Conservation (phyloP, 371 early-diverging fungal species). For the Syncephalastrum sp. region DNA sequence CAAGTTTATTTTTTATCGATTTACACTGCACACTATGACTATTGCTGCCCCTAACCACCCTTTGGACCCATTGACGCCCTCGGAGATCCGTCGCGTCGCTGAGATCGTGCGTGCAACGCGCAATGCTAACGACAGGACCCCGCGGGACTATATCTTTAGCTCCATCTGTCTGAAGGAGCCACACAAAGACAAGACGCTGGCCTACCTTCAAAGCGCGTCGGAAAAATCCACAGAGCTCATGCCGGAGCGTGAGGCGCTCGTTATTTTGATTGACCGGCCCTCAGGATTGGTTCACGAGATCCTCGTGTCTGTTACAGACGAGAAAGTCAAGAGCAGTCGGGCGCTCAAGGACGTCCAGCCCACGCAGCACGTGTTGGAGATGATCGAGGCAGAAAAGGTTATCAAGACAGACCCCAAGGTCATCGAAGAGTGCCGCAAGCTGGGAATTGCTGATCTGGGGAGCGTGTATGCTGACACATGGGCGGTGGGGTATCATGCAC, state of each 20-base stretch:
- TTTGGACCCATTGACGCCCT: constrained; percentile 32
- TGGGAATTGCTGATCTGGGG: constrained; percentile 37
- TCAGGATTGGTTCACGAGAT: constrained; percentile 30
- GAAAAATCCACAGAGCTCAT: constrained; percentile 18
- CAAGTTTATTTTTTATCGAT: too few species aligned
- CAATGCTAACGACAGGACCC: constrained; percentile 1
- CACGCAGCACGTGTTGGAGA: constrained; percentile 33
- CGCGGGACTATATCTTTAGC: constrained; percentile 29
- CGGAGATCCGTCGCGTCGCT: constrained; percentile 32
- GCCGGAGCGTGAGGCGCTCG: constrained; percentile 37
- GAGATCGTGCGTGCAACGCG: constrained; percentile 27
- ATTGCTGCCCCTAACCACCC: constrained; percentile 19
- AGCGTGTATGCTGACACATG: constrained; percentile 36
- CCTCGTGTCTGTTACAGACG: constrained; percentile 22
- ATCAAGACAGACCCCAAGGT: constrained; percentile 26
- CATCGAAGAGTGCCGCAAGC: constrained; percentile 25
- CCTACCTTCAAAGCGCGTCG: constrained; percentile 25
- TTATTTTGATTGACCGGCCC: constrained; percentile 26
- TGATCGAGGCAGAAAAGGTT: constrained; percentile 33
- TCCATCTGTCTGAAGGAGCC: constrained; percentile 44
- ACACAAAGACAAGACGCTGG: constrained; percentile 32
- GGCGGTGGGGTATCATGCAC: constrained; percentile 33
- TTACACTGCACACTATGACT: too few species aligned
- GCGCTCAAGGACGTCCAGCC: constrained; percentile 36
- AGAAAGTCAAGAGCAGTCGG: constrained; percentile 21